Evolutionary conservation across 2,329 filamentous ascomycete species (phyloP), one percentile per base, ranked within the genome.

Genomic region (Rhynchosporium secalis): DNA sequence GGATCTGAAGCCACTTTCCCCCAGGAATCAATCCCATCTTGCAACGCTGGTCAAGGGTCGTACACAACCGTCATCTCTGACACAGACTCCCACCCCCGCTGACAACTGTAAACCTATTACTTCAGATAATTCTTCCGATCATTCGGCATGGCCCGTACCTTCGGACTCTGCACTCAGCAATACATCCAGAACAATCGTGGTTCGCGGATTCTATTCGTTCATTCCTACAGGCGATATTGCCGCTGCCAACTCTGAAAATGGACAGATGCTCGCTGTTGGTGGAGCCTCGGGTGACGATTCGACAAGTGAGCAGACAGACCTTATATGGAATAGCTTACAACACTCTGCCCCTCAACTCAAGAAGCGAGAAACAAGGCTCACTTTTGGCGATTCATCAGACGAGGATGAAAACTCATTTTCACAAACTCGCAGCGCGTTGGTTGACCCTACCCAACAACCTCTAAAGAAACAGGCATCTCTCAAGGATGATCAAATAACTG

Each of bases 381-480:
- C 83, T 4, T 82, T 96, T 7, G 92, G 92, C 55, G 86, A 81
- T 51, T 96, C 92, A 0, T 96, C 90, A 57, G 92, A 89, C 33
- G 92, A 93, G 68, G 91, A 94, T 64, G 87, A 90, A 65, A 90
- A 87, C 75, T 96, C 91, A 0, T 83, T 92, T 67, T 76, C 77
- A 54, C 75, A 76, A 13, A 74, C 80, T n/a, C 81, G 79, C 57
- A 86, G 83, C 73, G 81, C 80, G 3, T 74, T 87, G 2, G 78
- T 81, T 3, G 79, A 86, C 9, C 79, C 77, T 61, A 9, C 31
- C 15, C 9, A 48, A 56, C 13, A 51, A 43, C 71, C 3, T 46
- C 20, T 46, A 26, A 91, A 89, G 79, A 96, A 96, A 81, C 86
- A 88, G 62, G 85, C 91, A 1, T 92, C 91, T 0, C 95, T 96